Conservation (phyloP, 2,329 filamentous ascomycete genomes). For the Phialophora chinensis region DNA sequence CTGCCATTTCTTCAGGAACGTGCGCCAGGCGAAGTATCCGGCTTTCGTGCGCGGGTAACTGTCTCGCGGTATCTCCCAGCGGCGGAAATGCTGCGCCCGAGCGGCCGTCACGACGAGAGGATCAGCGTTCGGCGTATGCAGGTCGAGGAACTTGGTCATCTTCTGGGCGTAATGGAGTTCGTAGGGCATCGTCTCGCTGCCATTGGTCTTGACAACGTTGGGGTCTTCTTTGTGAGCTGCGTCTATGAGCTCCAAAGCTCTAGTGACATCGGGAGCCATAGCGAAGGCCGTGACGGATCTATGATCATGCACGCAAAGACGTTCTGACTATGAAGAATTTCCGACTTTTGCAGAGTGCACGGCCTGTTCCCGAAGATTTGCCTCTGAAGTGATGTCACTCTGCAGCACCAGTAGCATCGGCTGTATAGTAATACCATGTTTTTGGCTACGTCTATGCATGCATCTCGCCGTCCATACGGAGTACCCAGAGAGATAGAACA, state of each 20-base stretch:
- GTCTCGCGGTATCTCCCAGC: conserved; percentile 80
- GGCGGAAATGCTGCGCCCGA: conserved; percentile 81
- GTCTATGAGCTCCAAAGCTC: conserved; percentile 72
- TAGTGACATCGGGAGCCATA: conserved; percentile 40
- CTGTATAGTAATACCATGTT: neutral
- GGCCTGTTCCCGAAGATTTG: conserved; percentile 2
- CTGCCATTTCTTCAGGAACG: conserved; percentile 74
- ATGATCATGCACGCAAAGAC: neutral
- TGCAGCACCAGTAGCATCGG: neutral
- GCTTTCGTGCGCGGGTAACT: conserved; percentile 74
- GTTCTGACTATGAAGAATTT: neutral
- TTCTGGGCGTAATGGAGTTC: conserved; percentile 82
- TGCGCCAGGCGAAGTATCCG: conserved; percentile 82
- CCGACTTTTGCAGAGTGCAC: neutral
- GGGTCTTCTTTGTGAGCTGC: conserved; percentile 73
- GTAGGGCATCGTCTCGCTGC: conserved; percentile 63
- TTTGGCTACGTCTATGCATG: neutral
- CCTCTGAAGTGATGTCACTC: conserved; percentile 13
- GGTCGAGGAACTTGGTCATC: conserved; percentile 75
- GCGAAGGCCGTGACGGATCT: neutral
- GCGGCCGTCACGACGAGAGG: conserved; percentile 75
- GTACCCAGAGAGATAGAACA: neutral
- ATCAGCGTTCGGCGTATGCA: conserved; percentile 66
- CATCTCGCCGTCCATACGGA: neutral
- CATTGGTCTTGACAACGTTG: conserved; percentile 57